A percentile compares a stretch with the other conserved stretches of the same genome.
phyloP scores from a whole-genome alignment of 1,284 basidiomycete genomes.

The Vanrija humicola region DNA sequence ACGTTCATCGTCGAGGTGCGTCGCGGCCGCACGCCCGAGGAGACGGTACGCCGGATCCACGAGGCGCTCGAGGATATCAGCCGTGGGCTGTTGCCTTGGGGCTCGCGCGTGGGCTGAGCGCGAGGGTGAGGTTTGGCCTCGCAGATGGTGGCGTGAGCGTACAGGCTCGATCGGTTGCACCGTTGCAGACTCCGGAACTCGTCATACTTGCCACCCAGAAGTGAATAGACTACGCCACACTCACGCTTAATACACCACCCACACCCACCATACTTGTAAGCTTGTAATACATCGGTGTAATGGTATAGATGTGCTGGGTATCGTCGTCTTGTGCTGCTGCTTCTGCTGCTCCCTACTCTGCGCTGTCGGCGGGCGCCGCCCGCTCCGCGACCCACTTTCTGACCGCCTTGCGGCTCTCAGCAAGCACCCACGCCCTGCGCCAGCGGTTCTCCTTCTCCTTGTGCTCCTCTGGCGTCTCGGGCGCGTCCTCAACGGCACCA shows the following conservation, averaged over 20 bases:
- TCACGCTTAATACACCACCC: no score
- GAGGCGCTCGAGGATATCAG: slow-evolving; percentile 33
- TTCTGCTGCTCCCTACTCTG: neutral
- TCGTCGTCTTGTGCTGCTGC: neutral
- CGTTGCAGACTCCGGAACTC: no score
- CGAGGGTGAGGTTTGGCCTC: no score
- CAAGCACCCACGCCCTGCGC: slow-evolving; percentile 59
- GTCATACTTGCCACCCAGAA: no score
- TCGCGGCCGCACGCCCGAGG: slow-evolving; percentile 22
- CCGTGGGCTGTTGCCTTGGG: slow-evolving; percentile 31
- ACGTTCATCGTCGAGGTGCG: slow-evolving; percentile 34
- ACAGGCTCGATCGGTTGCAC: no score
- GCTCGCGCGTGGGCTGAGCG: slow-evolving; percentile 3
- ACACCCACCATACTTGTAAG: no score
- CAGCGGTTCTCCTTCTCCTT: slow-evolving; percentile 51
- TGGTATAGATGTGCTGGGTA: neutral
- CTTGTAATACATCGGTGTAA: neutral
- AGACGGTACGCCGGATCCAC: slow-evolving; percentile 21
- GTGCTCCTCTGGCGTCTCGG: slow-evolving; percentile 28
- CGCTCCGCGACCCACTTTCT: slow-evolving; percentile 55
- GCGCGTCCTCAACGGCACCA: slow-evolving; percentile 47
- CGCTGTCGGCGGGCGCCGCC: slow-evolving; percentile 6
- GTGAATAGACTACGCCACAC: no score
- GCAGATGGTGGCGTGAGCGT: no score
- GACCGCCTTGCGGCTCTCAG: slow-evolving; percentile 38